Conservation (phyloP, 495 filamentous ascomycete genomes). For the Bryoglossum gracile region DNA sequence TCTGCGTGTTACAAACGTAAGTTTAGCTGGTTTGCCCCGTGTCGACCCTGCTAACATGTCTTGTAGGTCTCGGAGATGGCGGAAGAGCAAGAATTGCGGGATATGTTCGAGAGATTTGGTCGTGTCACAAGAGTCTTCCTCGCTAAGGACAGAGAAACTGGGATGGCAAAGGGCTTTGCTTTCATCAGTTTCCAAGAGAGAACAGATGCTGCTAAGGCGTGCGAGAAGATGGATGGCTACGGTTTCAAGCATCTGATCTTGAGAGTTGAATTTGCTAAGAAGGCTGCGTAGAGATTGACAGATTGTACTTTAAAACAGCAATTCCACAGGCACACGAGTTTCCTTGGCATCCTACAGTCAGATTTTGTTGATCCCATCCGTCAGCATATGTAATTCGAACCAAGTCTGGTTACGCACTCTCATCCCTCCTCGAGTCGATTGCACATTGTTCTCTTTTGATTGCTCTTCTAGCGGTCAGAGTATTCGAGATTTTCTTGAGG, state of each 20-base stretch:
- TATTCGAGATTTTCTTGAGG: no score
- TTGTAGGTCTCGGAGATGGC: constrained; percentile 88
- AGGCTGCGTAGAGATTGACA: constrained; percentile 45
- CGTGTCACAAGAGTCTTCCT: constrained; percentile 95
- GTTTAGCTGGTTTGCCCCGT: constrained; percentile 3
- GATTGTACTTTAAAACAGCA: no score
- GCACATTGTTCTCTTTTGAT: no score
- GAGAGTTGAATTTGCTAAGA: constrained; percentile 88
- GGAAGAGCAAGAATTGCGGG: constrained; percentile 86
- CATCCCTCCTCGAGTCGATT: no score
- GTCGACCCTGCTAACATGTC: constrained; percentile 1
- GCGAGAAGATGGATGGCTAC: constrained; percentile 96
- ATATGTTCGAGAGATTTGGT: constrained; percentile 96
- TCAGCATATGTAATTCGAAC: no score
- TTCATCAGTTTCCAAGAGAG: constrained; percentile 95
- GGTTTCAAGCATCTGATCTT: constrained; percentile 87
- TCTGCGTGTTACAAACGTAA: constrained; percentile 88
- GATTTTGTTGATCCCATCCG: no score
- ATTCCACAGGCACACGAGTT: no score
- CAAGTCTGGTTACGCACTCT: no score
- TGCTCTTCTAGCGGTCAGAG: no score
- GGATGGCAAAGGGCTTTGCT: constrained; percentile 92
- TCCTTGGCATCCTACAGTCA: no score
- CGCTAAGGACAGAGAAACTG: constrained; percentile 93
- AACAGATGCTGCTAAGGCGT: constrained; percentile 80